Evolutionary conservation across 495 filamentous ascomycete genomes (phyloP).

Genomic region (Hyaloscypha finlandica): DNA sequence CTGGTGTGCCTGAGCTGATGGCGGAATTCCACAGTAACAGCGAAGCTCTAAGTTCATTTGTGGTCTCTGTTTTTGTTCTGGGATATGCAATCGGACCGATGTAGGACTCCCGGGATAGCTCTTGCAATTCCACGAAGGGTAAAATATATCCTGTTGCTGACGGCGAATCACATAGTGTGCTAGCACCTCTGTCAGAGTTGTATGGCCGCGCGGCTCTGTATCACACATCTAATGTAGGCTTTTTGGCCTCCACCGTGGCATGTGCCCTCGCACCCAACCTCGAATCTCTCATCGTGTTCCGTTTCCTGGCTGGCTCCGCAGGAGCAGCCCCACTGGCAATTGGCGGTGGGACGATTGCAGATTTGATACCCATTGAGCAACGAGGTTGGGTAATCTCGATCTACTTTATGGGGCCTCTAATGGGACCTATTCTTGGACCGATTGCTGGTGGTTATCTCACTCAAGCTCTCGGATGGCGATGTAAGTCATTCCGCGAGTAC

Average conservation of each 20-base stretch:
- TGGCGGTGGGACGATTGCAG: constrained; percentile 73
- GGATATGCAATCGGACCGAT: constrained; percentile 78
- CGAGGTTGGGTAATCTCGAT: constrained; percentile 80
- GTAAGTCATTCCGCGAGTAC: no score
- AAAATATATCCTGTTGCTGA: no score
- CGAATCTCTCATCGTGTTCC: constrained; percentile 67
- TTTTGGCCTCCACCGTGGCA: constrained; percentile 73
- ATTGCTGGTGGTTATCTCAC: constrained; percentile 56
- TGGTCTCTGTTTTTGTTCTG: constrained; percentile 74
- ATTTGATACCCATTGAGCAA: constrained; percentile 74
- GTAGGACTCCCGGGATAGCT: no score
- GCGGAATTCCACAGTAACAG: constrained; percentile 56
- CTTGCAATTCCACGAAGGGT: no score
- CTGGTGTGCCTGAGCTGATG: constrained; percentile 57
- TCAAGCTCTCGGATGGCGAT: constrained; percentile 63
- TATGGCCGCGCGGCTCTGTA: constrained; percentile 69
- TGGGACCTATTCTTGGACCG: constrained; percentile 69
- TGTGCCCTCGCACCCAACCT: constrained; percentile 75
- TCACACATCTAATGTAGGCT: constrained; percentile 57
- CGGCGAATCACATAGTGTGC: no score
- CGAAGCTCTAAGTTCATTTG: constrained; percentile 55
- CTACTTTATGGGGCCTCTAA: constrained; percentile 75
- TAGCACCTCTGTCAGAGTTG: constrained; percentile 75
- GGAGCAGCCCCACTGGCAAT: constrained; percentile 81
- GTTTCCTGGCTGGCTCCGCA: constrained; percentile 73